phyloP scores from a whole-genome alignment of 2,329 filamentous ascomycete genomes.

The Amesomyces nigricolor region DNA sequence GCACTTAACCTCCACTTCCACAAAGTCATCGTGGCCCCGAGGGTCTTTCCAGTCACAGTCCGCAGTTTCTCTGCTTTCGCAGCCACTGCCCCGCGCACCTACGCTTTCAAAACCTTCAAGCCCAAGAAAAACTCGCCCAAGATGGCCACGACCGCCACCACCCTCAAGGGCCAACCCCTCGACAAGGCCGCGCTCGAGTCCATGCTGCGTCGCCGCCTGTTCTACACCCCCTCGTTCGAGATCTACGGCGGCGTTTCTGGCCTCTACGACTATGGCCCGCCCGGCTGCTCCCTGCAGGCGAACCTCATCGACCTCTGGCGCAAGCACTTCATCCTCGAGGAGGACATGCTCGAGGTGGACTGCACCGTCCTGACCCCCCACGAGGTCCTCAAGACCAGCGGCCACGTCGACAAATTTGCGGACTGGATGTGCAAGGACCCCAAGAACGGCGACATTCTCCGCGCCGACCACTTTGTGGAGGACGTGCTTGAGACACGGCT shows the following conservation, averaged over 20 bases:
- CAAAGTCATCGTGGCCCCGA: conserved; percentile 10
- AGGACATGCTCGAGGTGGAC: conserved; percentile 94
- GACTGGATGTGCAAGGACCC: conserved; percentile 99
- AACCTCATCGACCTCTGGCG: conserved; percentile 87
- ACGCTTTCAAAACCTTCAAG: conserved; percentile 13
- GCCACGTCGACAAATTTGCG: conserved; percentile 96
- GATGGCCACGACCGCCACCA: conserved; percentile 58
- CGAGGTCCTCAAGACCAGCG: conserved; percentile 89
- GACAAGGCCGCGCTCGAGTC: conserved; percentile 77
- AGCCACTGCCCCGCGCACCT: conserved; percentile 21
- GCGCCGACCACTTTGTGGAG: conserved; percentile 94
- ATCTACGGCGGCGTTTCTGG: conserved; percentile 87
- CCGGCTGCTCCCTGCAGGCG: conserved; percentile 77
- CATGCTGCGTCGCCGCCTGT: conserved; percentile 80
- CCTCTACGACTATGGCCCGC: conserved; percentile 90
- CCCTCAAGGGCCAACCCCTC: conserved; percentile 83
- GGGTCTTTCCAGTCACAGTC: conserved; percentile 16
- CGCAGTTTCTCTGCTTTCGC: conserved; percentile 19
- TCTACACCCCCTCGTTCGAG: conserved; percentile 94
- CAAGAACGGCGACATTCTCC: conserved; percentile 93
- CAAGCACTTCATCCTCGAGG: conserved; percentile 88
- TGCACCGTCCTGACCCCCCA: conserved; percentile 91
- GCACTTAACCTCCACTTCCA: conserved; percentile 17
- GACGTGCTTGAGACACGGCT: conserved; percentile 82
- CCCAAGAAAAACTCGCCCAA: conserved; percentile 26